Percentiles rank a stretch among this genome's conserved stretches.
These are phyloP conservation scores for Cladosporium sp. DNA, from an alignment of 2,329 filamentous ascomycete genomes.

Conservation along the genomic window DNA sequence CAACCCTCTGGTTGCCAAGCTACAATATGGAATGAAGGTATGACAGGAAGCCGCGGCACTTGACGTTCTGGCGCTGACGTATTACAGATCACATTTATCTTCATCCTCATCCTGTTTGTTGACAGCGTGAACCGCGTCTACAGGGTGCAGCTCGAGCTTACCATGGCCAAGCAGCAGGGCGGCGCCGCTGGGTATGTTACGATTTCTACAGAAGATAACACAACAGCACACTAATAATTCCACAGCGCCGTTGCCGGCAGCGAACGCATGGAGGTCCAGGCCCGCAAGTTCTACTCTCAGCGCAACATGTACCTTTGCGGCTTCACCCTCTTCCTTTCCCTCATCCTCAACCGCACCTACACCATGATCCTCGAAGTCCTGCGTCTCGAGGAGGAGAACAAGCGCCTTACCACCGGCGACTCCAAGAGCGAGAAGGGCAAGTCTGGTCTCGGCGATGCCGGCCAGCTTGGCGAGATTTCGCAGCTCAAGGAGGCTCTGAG, in stretches of 20 bases:
- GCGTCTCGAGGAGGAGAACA: slow-evolving; percentile 88
- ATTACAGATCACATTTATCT: slow-evolving; percentile 86
- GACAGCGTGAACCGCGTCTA: slow-evolving; percentile 97
- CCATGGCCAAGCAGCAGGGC: slow-evolving; percentile 64
- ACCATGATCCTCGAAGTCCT: slow-evolving; percentile 93
- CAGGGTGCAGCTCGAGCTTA: slow-evolving; percentile 87
- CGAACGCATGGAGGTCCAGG: slow-evolving; percentile 97
- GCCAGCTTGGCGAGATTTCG: slow-evolving; percentile 73
- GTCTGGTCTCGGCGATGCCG: slow-evolving; percentile 71
- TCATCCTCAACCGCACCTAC: slow-evolving; percentile 99
- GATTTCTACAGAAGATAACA: neutral
- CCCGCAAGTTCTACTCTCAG: slow-evolving; percentile 99
- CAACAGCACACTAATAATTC: slow-evolving; percentile 23
- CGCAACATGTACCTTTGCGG: slow-evolving; percentile 99
- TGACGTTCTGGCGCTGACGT: neutral
- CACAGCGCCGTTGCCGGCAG: slow-evolving; percentile 70
- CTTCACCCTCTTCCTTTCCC: slow-evolving; percentile 96
- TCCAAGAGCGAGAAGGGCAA: slow-evolving; percentile 58
- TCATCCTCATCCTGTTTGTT: slow-evolving; percentile 96
- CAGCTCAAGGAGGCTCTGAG: slow-evolving; percentile 65
- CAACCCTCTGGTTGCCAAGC: slow-evolving; percentile 78
- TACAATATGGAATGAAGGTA: slow-evolving; percentile 95
- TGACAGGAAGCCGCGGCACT: slow-evolving; percentile 17
- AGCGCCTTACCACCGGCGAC: slow-evolving; percentile 70
- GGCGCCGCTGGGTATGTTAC: slow-evolving; percentile 50